Base-by-base conservation (phyloP, 441 rosid genomes). In the Erodium moschatum region DNA sequence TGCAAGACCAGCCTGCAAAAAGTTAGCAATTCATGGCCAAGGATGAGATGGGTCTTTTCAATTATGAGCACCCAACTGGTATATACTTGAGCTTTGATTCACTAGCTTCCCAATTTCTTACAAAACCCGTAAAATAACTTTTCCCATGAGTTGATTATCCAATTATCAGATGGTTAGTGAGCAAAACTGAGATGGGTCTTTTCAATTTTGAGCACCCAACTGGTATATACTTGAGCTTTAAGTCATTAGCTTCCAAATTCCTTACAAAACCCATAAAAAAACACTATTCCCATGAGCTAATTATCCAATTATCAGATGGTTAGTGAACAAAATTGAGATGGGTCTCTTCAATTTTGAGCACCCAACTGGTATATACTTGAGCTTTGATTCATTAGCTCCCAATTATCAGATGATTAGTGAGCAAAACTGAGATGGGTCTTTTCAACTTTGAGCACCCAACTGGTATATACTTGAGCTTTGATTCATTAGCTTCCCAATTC, bases 1-100 rank as follows among this genome's bases (percentile, higher is more conserved):
- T 48, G 98, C 97, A 15, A 94, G 91, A 74, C 98, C 98, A 3
- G 98, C 98, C 98, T 94, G 82, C 81, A 79, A 64, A 72, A 67
- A 21, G 0, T 54, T 19, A 69, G 40, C 7, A 19, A 56, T 19
- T 56, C 27, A 18, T 18, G 12, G 27, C 16, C 2, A 56, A 7
- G 1, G 7, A 18, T 56, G 63, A 56, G 63, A 56, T 42, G 48
- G 48, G 48, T 8, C 48, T 42, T 42, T 42, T 11, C 48, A 42
- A 8, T 42, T 10, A 9, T 42, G 13, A 42, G 48, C 6, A 42
- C 48, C 48, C 48, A 9, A 42, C 13, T 8, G 13, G 13, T 11
- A 9, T 2, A 42, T 42, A 8, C 44, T 38, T 38, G 8, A 38
- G 2, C 9, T 10, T 46, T 12, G 13, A 46, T 46, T 46, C 52